Percentiles rank a stretch among this genome's conserved stretches.
These are phyloP conservation scores for Myxozyma neotropica DNA, from an alignment of 805 yeast genomes.

Conservation along the genomic window DNA sequence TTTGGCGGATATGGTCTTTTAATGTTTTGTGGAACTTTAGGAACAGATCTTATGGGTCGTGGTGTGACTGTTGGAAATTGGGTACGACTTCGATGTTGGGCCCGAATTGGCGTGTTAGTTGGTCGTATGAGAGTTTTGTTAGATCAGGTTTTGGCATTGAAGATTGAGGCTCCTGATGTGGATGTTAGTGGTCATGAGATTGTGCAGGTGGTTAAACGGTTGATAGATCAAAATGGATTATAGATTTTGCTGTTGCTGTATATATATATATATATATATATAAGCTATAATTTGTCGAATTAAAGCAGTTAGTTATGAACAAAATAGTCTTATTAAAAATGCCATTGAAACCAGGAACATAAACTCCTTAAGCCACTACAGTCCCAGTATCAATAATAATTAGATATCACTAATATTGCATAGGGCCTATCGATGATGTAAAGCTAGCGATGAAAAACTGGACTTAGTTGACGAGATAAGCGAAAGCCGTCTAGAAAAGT, in stretches of 20 bases:
- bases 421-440: neutral
- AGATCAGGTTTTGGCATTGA: constrained; percentile 66
- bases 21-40: constrained; percentile 75
- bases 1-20: constrained; percentile 68
- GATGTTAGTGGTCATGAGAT: constrained; percentile 40
- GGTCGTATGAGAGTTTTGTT: constrained; percentile 67
- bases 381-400: neutral
- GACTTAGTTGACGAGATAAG: neutral
- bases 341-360: no score
- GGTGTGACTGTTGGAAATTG: constrained; percentile 87
- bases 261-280: neutral
- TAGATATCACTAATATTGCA: neutral
- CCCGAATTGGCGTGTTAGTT: constrained; percentile 85
- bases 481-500: neutral
- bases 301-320: no score
- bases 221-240: constrained; percentile 42
- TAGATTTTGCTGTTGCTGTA: neutral
- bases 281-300: neutral
- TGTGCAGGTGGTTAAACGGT: constrained; percentile 39
- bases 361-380: no score
- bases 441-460: neutral
- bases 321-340: no score
- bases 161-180: constrained; percentile 54
- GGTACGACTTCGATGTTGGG: constrained; percentile 91
- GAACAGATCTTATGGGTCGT: constrained; percentile 60